phyloP scores from a whole-genome alignment of 2,329 filamentous ascomycete species.

The Xylaria arbuscula region DNA sequence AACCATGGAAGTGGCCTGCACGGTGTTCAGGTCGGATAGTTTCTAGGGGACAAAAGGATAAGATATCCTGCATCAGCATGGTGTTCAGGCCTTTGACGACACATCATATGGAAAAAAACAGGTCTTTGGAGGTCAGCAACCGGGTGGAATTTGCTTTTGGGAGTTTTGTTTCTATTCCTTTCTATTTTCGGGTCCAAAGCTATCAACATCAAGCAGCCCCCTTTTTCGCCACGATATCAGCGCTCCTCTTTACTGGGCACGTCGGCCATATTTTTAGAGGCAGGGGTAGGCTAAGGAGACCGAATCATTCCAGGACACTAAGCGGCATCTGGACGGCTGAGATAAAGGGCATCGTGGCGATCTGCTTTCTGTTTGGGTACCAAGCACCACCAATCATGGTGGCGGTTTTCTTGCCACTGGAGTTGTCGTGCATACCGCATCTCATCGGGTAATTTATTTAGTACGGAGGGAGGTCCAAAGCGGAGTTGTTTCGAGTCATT shows the following conservation, averaged over 20 bases:
- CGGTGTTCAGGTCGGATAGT: slow-evolving; percentile 51
- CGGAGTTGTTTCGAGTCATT: slow-evolving; percentile 36
- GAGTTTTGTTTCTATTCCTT: slow-evolving; percentile 34
- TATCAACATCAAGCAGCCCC: slow-evolving; percentile 26
- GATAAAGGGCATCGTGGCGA: slow-evolving; percentile 43
- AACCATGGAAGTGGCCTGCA: slow-evolving; percentile 36
- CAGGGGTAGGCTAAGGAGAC: slow-evolving; percentile 10
- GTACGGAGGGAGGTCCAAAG: slow-evolving; percentile 19
- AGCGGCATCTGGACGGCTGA: slow-evolving; percentile 42
- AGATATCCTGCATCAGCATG: slow-evolving; percentile 53
- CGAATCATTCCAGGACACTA: slow-evolving; percentile 35
- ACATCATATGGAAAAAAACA: slow-evolving; percentile 45
- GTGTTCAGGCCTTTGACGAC: slow-evolving; percentile 52
- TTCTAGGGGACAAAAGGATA: slow-evolving; percentile 44
- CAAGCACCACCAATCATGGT: slow-evolving; percentile 33
- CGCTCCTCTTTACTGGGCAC: slow-evolving; percentile 7
- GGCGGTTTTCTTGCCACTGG: slow-evolving; percentile 28
- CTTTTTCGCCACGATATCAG: slow-evolving; percentile 25
- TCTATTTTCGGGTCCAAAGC: slow-evolving; percentile 31
- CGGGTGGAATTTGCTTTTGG: slow-evolving; percentile 37
- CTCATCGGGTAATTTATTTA: slow-evolving; percentile 33
- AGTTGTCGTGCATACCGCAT: slow-evolving; percentile 37
- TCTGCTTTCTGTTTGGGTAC: slow-evolving; percentile 42
- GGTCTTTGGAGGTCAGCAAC: slow-evolving; percentile 34
- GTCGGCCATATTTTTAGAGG: slow-evolving; percentile 16